Evolutionary conservation across 805 yeast species (phyloP), one percentile per base, ranked within the genome.

Genomic region (Lipomyces anomalus): DNA sequence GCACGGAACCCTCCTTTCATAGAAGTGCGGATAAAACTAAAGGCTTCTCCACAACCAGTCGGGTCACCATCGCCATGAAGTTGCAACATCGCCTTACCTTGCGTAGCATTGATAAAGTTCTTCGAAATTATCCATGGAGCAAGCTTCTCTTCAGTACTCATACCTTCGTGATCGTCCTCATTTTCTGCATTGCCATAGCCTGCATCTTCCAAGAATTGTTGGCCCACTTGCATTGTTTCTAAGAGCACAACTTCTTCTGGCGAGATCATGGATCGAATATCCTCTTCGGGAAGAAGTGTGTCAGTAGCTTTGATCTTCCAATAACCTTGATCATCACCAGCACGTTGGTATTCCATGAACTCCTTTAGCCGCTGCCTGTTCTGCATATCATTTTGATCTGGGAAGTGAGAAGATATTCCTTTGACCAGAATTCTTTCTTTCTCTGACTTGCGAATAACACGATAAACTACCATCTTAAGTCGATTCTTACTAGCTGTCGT

Each of bases 331-430:
- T 89, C 97, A 5, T 82, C 86, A 9, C 97, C 97, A 32, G 82
- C 79, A 57, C 97, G 73, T 67, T 90, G 97, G 59, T 85, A 92
- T 59, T 89, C 97, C 98, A 92, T 92, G 58, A 92, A 92, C 67
- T 92, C 98, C 64, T 92, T 92, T 46, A 92, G 73, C 51, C 96
- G 74, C 67, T 90, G 97, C 57, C 98, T 76, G 61, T 87, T 90
- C 63, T 92, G 98, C 86, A 90, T 89, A 60, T 92, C 97, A 60
- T 84, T 89, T 64, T 89, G 97, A 56, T 88, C 97, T 0, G 98
- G 97, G 61, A 92, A 92, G 68, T 90, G 97, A 41, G 76, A 76
- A 0, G 95, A 80, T 20, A 92, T 85, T 54, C 92, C 97, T 53
- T 81, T 81, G 7, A 92, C 95, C 5, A 85, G 73, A 35, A 92